Conservation (phyloP, 2,329 filamentous ascomycete genomes). For the Periconia sp. region DNA sequence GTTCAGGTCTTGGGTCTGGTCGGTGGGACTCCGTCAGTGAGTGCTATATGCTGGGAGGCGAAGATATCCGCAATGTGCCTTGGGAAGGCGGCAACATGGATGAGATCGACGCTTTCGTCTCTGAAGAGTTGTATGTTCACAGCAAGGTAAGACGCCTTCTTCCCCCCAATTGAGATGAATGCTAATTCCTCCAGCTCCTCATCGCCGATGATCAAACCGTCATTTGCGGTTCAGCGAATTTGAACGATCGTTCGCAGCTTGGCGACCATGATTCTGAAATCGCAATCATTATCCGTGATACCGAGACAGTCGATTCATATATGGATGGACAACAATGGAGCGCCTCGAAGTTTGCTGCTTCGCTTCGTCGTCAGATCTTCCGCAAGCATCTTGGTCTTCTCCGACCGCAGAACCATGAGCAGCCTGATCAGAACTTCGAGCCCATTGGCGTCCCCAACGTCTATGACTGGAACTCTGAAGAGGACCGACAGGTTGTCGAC, state of each 20-base stretch:
- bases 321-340: slow-evolving; percentile 75
- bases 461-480: slow-evolving; percentile 52
- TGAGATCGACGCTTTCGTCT: slow-evolving; percentile 64
- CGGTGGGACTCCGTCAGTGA: slow-evolving; percentile 76
- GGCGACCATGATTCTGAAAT: slow-evolving; percentile 86
- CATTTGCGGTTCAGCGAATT: slow-evolving; percentile 76
- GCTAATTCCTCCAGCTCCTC: slow-evolving; percentile 53
- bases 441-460: slow-evolving; percentile 59
- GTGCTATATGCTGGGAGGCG: slow-evolving; percentile 74
- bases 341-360: slow-evolving; percentile 75
- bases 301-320: slow-evolving; percentile 65
- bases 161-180: not conserved
- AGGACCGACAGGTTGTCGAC: slow-evolving; percentile 66
- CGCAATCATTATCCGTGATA: slow-evolving; percentile 84
- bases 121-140: slow-evolving; percentile 65
- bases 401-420: slow-evolving; percentile 69
- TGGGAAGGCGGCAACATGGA: slow-evolving; percentile 58
- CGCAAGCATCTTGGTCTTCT: slow-evolving; percentile 88
- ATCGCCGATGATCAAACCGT: slow-evolving; percentile 82
- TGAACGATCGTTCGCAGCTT: slow-evolving; percentile 75
- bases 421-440: slow-evolving; percentile 58
- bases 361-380: slow-evolving; percentile 82
- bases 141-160: slow-evolving; percentile 55
- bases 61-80: slow-evolving; percentile 66
- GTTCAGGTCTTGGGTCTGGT: slow-evolving; percentile 48